These are phyloP conservation scores for Rhodotorula kratochvilovae DNA, from an alignment of 768 basidiomycete genomes.

Conservation along the genomic window DNA sequence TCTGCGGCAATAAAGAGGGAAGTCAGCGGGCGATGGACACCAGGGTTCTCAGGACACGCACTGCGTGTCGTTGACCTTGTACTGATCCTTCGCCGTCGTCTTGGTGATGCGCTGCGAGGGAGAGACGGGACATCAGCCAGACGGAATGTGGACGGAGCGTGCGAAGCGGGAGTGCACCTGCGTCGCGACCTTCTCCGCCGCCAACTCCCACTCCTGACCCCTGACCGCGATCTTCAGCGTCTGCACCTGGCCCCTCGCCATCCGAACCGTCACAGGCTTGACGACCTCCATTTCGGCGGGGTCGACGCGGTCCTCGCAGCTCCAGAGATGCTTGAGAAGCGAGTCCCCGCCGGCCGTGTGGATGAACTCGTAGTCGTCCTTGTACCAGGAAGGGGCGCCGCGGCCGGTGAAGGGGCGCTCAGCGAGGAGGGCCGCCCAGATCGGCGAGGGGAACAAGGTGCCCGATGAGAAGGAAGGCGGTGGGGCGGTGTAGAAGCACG, in stretches of 20 bases:
- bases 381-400: not conserved
- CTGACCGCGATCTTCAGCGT: not conserved
- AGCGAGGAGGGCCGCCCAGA: not conserved
- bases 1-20: not conserved
- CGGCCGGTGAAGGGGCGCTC: slow-evolving; percentile 1
- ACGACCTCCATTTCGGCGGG: not conserved
- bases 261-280: not conserved
- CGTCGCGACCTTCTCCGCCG: not conserved
- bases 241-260: not conserved
- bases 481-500: slow-evolving; percentile 14
- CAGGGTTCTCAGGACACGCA: not conserved
- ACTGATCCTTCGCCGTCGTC: slow-evolving; percentile 8
- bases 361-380: not conserved
- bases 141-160: not conserved
- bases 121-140: not conserved
- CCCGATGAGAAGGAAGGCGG: not conserved
- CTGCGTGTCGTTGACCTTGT: slow-evolving; percentile 23
- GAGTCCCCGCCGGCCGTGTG: not conserved
- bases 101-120: slow-evolving; percentile 21
- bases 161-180: not conserved
- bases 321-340: slow-evolving; percentile 7
- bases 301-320: not conserved
- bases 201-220: slow-evolving; percentile 9
- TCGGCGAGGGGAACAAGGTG: too few relatives aligned
- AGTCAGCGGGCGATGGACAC: too few relatives aligned